Conservation (phyloP, 1,284 basidiomycete species). For the Heterobasidion annosum region DNA sequence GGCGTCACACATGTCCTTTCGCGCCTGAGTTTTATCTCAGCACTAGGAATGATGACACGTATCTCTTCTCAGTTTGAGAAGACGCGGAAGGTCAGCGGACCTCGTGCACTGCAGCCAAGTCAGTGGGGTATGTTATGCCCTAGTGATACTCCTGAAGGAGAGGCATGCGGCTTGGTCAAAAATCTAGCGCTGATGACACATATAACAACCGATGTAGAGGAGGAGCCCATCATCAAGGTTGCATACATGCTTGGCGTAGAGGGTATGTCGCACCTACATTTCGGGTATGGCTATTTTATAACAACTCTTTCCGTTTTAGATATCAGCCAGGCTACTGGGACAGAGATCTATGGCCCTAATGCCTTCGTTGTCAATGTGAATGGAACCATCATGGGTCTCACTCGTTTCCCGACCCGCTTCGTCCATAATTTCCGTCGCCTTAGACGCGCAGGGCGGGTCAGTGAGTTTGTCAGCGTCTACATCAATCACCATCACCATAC, state of each 20-base stretch:
- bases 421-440: constrained; percentile 89
- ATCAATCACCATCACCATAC: constrained; percentile 94
- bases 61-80: constrained; percentile 99
- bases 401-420: constrained; percentile 80
- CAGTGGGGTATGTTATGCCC: constrained; percentile 99
- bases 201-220: constrained; percentile 98
- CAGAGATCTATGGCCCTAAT: constrained; percentile 89
- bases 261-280: constrained; percentile 36
- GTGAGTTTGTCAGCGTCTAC: constrained; percentile 96
- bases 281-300: constrained; percentile 6
- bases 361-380: constrained; percentile 97
- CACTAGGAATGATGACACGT: constrained; percentile 99
- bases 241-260: constrained; percentile 95
- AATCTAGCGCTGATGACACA: constrained; percentile 99
- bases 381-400: constrained; percentile 92
- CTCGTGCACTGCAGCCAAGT: constrained; percentile 93
- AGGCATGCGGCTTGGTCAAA: constrained; percentile 98
- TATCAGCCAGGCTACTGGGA: constrained; percentile 87
- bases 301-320: constrained; percentile 37
- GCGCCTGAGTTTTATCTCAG: constrained; percentile 93
- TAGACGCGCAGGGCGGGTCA: constrained; percentile 85
- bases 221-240: constrained; percentile 86
- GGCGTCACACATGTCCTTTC: constrained; percentile 98
- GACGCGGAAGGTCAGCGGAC: constrained; percentile 97
- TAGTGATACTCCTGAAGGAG: constrained; percentile 98